These are phyloP conservation scores for Auriscalpium orientale DNA, from an alignment of 768 basidiomycete genomes.

Conservation along the genomic window DNA sequence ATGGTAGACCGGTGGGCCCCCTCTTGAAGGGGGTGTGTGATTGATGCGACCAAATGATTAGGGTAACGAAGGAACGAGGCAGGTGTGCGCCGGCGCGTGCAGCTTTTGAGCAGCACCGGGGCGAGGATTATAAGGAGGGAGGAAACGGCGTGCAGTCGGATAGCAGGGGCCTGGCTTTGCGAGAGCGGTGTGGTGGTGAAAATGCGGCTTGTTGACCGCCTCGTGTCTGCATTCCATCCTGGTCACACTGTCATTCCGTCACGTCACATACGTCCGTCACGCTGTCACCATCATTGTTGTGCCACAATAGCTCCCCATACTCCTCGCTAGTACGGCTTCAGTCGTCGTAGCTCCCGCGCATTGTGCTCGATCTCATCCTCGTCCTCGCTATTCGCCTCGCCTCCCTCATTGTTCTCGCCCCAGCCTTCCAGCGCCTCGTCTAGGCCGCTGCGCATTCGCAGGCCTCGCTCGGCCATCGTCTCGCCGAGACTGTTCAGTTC, in stretches of 20 bases:
- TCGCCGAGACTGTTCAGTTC: slow-evolving; percentile 62
- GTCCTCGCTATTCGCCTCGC: slow-evolving; percentile 15
- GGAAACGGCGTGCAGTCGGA: background rate
- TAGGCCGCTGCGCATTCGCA: slow-evolving; percentile 54
- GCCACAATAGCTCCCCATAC: background rate
- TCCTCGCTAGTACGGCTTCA: slow-evolving; percentile 50
- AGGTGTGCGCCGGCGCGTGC: background rate
- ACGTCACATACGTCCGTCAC: background rate
- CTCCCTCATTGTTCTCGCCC: slow-evolving; percentile 11
- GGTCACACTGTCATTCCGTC: background rate
- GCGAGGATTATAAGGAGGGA: background rate
- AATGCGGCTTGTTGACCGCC: background rate
- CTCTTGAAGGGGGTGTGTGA: slow-evolving; percentile 7
- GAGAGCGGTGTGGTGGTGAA: background rate
- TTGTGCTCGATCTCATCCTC: slow-evolving; percentile 50
- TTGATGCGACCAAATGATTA: background rate
- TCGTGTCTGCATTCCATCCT: background rate
- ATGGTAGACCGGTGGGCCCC: slow-evolving; percentile 12
- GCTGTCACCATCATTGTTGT: background rate
- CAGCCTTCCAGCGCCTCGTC: slow-evolving; percentile 49
- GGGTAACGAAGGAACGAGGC: background rate
- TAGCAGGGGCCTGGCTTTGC: background rate
- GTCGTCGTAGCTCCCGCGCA: slow-evolving; percentile 48
- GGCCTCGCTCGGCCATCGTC: slow-evolving; percentile 68
- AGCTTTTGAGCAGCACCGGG: background rate